These are phyloP conservation scores for Schoenoplectus tabernaemontani DNA, from an alignment of 202 grass and related monocot genomes.

Conservation along the genomic window DNA sequence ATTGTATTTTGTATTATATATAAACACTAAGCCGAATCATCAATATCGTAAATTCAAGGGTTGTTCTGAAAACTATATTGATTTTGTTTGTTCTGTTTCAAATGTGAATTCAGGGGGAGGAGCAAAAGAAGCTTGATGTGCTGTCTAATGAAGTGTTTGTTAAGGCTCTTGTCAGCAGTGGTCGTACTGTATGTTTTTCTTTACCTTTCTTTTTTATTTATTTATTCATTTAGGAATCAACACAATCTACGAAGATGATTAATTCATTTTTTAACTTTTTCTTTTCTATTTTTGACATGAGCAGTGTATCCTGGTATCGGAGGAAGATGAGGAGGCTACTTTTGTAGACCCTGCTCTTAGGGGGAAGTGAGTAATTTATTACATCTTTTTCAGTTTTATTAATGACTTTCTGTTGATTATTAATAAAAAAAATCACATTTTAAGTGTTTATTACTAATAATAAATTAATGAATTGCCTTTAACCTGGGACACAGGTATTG, in stretches of 20 bases:
- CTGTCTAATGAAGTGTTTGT: slow-evolving; percentile 96
- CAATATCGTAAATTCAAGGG: background rate
- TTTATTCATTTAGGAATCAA: background rate
- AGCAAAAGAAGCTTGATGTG: slow-evolving; percentile 99
- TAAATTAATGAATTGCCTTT: slow-evolving; percentile 2
- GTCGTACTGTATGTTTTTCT: slow-evolving; percentile 53
- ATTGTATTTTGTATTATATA: background rate
- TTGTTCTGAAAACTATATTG: background rate
- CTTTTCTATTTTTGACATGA: background rate
- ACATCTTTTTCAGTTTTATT: background rate
- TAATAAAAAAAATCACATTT: background rate
- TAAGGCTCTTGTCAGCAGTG: slow-evolving; percentile 92
- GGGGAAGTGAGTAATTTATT: slow-evolving; percentile 45
- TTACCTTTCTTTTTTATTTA: background rate
- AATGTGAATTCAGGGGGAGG: slow-evolving; percentile 58
- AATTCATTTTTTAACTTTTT: background rate
- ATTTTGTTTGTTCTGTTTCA: background rate
- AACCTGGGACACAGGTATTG: slow-evolving; percentile 45
- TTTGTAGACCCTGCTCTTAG: slow-evolving; percentile 75
- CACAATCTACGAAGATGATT: background rate
- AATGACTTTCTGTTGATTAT: background rate
- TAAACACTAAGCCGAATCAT: background rate
- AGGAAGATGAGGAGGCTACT: slow-evolving; percentile 89
- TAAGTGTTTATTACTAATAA: background rate
- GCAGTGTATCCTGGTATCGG: slow-evolving; percentile 87